Base-by-base conservation (phyloP, 345 rosid genomes). In the Noccaea bulbosa region DNA sequence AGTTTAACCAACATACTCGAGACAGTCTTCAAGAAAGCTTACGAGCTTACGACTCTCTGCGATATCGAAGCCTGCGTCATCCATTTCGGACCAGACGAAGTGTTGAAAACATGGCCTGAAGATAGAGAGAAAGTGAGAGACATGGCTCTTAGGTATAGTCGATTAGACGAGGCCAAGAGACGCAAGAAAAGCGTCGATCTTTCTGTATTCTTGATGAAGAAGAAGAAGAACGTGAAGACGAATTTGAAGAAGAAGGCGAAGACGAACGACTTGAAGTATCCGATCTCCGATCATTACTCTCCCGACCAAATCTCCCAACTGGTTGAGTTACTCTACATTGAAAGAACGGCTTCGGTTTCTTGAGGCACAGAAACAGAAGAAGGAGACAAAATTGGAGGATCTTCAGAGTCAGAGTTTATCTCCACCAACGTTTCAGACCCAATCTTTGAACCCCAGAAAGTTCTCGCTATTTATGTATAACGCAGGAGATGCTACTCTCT, bases 31-130 rank as follows among this genome's bases (percentile, higher is more conserved):
- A 70, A 12, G 61, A 70, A 61, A 61, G 67, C 68, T 30, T 7
- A 1, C 0, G 60, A 70, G 43, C 73, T 69, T 48, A 22, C 41
- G 0, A 69, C 15, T 46, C 73, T 69, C 40, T 60, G 74, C 38
- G 67, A 60, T 0, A 8, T 58, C 11, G 67, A 70, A 6, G 22
- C 22, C 2, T 59, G 60, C 8, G 67, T 70, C 1, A 70, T 60
- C 16, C 22, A 58, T 27, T 58, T 47, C 33, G 49, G 66, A 14
- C 58, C 58, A 10, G 41, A 59, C 4, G 66, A 66, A 1, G 41
- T 8, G 4, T n/a, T 70, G 0, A 50, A 34, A 15, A 70, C 75
- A 53, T 71, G 75, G 75, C 69, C 62, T 17, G 4, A 43, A 34
- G 52, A 61, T 0, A 4, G 3, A 51, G 17, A 43, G 6, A 62